phyloP scores from a whole-genome alignment of 139 green algal species.

The Closterium sp. region DNA sequence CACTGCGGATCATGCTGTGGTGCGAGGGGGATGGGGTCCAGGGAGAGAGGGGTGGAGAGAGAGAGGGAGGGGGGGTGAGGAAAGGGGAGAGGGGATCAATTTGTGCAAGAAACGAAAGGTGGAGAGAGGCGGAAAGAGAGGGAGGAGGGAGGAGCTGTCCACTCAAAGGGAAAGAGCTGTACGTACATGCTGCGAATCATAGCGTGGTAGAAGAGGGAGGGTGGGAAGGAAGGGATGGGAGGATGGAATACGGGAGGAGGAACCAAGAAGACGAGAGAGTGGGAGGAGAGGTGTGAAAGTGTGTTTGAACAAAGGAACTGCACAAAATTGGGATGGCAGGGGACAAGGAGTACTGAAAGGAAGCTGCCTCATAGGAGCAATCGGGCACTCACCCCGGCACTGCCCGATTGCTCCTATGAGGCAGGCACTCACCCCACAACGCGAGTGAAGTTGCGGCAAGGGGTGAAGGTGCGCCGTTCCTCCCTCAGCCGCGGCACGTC shows the following conservation, averaged over 20 bases:
- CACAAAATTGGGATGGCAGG: neutral
- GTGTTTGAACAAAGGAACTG: neutral
- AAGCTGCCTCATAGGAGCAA: too few species aligned
- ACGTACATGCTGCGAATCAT: constrained; percentile 74
- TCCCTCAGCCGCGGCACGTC: constrained; percentile 70
- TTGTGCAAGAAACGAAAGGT: constrained; percentile 53
- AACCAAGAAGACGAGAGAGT: neutral
- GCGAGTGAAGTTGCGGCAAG: constrained; percentile 63
- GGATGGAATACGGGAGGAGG: too few species aligned
- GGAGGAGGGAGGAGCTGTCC: too few species aligned
- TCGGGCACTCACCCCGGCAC: too few species aligned
- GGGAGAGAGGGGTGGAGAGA: constrained; percentile 90
- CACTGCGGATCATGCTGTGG: constrained; percentile 69
- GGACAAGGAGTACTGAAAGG: neutral
- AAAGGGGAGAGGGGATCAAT: neutral
- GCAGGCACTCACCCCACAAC: constrained; percentile 54
- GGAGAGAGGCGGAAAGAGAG: constrained; percentile 88
- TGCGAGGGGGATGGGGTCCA: constrained; percentile 91
- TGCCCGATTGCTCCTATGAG: neutral
- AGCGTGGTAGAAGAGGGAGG: neutral
- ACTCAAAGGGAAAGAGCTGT: too few species aligned
- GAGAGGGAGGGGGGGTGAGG: neutral
- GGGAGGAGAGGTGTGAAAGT: neutral
- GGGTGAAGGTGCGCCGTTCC: constrained; percentile 65
- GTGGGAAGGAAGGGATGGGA: neutral